Base-by-base conservation (phyloP, 352 stramenopile genomes). In the Phytophthora pisi region DNA sequence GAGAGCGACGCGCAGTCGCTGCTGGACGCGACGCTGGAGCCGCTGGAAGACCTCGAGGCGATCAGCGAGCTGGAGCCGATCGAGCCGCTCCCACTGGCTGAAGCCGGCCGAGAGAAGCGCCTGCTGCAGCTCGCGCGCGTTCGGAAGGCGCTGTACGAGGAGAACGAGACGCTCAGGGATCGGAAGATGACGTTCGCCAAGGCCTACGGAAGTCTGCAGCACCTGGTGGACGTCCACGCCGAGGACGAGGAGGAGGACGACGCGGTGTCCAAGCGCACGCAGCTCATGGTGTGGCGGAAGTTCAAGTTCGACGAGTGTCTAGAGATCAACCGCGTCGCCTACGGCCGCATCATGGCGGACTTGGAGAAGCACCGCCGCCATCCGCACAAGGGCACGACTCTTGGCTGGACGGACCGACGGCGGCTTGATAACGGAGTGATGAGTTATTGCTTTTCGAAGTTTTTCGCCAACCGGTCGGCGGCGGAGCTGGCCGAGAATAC, bases 291-390 rank as follows among this genome's bases (percentile, higher is more conserved):
- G 23, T 65, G 74, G 52, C 61, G 69, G 36, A 72, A 61, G 24
- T 77, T 85, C 43, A 68, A 74, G 50, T 68, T 82, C 38, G 68
- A 74, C 30, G 77, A 85, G 66, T 85, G 77, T 23, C 55, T 85
- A 26, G 65, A 72, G 24, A 70, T 79, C 51, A 77, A 74, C n/a
- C 75, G 77, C 38, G 63, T 73, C 43, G 74, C 67, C 26, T 85
- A 82, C 51, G 58, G 68, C 26, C 68, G 66, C 20, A 75, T 82
- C 36, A 68, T 65, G 46, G 62, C 59, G 45, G 77, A 78, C 53
- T 68, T 69, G 15, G 77, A 82, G 20, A 75, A 74, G 20, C 72
- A 85, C 2, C 65, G 72, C 3, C 55, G 64, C 42, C 74, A 79
- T 23, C 68, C 74, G 2, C 64, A 72, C 24, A 70, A 70, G 34